These are phyloP conservation scores for Trypanosoma brucei DNA, from an alignment of 208 protist species.

Conservation along the genomic window DNA sequence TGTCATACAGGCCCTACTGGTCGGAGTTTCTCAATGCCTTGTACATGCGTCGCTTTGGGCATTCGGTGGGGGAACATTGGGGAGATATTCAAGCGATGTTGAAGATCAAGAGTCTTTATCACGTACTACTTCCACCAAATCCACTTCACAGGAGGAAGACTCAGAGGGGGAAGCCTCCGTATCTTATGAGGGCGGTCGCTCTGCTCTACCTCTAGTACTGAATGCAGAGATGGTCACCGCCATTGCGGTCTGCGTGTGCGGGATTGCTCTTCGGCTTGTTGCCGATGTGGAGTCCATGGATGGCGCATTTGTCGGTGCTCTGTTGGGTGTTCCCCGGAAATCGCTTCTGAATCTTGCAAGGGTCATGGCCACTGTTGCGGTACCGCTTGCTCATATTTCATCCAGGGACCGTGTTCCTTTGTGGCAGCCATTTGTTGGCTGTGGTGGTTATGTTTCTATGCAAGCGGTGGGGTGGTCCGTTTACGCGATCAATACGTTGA, in stretches of 20 bases:
- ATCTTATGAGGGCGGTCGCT: constrained; percentile 6
- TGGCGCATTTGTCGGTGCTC: constrained; percentile 13
- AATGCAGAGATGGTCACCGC: constrained; percentile 68
- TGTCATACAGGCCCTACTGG: constrained; percentile 34
- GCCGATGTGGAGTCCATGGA: constrained; percentile 26
- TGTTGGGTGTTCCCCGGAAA: constrained; percentile 16
- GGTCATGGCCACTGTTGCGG: constrained; percentile 36
- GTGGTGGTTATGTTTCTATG: constrained; percentile 49
- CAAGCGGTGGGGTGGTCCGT: constrained; percentile 61
- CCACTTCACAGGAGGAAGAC: not conserved
- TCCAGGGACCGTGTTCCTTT: constrained; percentile 42
- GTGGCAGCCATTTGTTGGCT: constrained; percentile 28
- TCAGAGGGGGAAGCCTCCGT: constrained; percentile 5
- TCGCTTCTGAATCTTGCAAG: constrained; percentile 29
- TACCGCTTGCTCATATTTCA: constrained; percentile 58
- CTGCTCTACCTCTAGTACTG: constrained; percentile 30
- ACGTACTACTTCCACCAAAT: not conserved
- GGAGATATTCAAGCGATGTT: not conserved
- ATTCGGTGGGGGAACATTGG: constrained; percentile 29
- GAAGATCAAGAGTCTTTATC: not conserved
- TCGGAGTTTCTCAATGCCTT: constrained; percentile 55
- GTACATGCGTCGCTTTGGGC: constrained; percentile 63
- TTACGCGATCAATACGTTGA: constrained; percentile 33
- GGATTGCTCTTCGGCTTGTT: constrained; percentile 50
- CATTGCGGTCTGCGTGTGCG: constrained; percentile 39